Evolutionary conservation across 192 early-diverging fungal species (phyloP), one percentile per base, ranked within the genome.

Genomic region (Coemansia sp.): DNA sequence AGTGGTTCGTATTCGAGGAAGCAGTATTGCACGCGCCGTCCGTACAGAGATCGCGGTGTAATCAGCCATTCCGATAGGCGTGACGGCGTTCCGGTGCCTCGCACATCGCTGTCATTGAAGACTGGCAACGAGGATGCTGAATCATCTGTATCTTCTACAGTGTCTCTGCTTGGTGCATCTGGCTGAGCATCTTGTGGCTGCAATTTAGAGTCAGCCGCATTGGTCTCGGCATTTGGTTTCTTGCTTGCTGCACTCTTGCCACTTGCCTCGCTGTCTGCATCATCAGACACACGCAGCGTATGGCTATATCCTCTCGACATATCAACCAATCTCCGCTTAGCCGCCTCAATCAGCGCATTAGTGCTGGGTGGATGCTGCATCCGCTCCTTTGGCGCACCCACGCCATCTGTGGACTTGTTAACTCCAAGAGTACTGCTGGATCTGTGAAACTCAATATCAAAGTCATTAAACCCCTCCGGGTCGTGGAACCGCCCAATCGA

Each of bases 1-100:
- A n/a, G n/a, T n/a, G 94, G 94, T 8, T 92, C 90, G 62, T 99
- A 99, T 79, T 99, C 97, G 11, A 95, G 76, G 65, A 98, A 87
- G 9, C 93, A 94, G 83, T 98, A 99, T 80, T 83, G 86, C 66
- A 92, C 94, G 5, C 95, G 84, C 69, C 97, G 94, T 11, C 90
- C 93, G 65, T 93, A 95, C 44, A 98, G 68, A 24, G 89, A 92
- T 23, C 81, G 78, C 15, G 97, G 97, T 10, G 95, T 94, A 24
- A 97, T 90, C 31, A 98, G 66, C 88, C 88, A 64, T 55, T 84
- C 79, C 0, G 73, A 75, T 21, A 76, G 64, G 38, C 59, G 52
- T 12, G 68, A 71, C 21, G 69, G 66, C 21, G 68, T 68, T 11
- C 56, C 62, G 4, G 42, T 63, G 17, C 62, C 62, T 21, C 52